Conservation (phyloP, 2,329 filamentous ascomycete genomes). For the Cryphonectria radicalis region DNA sequence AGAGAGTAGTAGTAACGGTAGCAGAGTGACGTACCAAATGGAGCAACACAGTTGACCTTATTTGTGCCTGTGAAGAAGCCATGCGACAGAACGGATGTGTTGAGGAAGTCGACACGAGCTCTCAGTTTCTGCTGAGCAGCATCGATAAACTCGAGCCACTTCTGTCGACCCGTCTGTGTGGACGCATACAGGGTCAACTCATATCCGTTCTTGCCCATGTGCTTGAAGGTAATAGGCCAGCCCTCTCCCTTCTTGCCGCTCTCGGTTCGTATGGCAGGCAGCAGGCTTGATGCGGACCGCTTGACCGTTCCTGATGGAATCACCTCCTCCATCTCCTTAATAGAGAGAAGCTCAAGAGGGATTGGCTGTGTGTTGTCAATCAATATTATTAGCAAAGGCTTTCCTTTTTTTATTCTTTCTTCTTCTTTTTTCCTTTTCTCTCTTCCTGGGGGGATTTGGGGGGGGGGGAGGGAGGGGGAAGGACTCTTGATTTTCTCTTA, state of each 20-base stretch:
- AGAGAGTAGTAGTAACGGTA: not conserved
- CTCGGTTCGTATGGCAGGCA: constrained; percentile 58
- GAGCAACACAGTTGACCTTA: constrained; percentile 91
- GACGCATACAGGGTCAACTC: constrained; percentile 87
- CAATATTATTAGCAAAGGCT: constrained; percentile 21
- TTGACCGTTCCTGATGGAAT: constrained; percentile 83
- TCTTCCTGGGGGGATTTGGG: no score
- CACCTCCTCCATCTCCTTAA: constrained; percentile 96
- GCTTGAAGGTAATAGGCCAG: constrained; percentile 94
- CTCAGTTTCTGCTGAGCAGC: constrained; percentile 85
- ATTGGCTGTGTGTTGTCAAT: constrained; percentile 66
- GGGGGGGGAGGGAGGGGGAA: no score
- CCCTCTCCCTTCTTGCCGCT: constrained; percentile 71
- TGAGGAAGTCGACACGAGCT: constrained; percentile 90
- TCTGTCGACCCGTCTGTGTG: constrained; percentile 84
- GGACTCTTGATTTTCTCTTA: constrained; percentile 32
- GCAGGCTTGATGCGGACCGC: constrained; percentile 83
- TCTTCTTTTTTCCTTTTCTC: no score
- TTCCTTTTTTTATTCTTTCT: not conserved
- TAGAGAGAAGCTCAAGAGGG: constrained; percentile 87
- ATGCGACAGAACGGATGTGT: constrained; percentile 64
- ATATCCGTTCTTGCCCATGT: constrained; percentile 94
- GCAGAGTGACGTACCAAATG: constrained; percentile 68
- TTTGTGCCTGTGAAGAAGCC: constrained; percentile 69
- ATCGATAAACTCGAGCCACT: constrained; percentile 97